phyloP scores from a whole-genome alignment of 176 grass and related monocot genomes.

The Aegilops speltoides region DNA sequence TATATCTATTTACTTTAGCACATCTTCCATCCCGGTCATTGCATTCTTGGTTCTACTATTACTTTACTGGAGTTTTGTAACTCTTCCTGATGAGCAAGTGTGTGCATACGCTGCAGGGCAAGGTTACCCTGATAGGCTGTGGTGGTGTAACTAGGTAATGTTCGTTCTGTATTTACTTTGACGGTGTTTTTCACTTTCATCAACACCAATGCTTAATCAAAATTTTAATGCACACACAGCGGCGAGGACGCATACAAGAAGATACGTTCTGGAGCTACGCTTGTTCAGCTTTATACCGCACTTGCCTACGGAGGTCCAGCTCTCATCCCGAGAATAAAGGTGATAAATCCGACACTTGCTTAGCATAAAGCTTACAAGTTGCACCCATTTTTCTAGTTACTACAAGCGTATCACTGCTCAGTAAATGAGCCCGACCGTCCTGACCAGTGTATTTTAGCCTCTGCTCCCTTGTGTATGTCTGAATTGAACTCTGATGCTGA shows the following conservation, averaged over 20 bases:
- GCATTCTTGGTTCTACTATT: conserved; percentile 4
- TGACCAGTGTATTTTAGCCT: neutral
- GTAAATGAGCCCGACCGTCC: neutral
- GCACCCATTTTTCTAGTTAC: neutral
- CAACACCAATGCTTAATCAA: conserved; percentile 9
- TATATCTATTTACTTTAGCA: conserved; percentile 11
- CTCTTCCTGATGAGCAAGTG: neutral
- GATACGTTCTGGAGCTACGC: conserved; percentile 83
- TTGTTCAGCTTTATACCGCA: conserved; percentile 90
- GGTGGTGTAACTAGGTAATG: conserved; percentile 88
- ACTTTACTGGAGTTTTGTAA: neutral
- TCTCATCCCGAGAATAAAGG: conserved; percentile 93
- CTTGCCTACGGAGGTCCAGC: conserved; percentile 89
- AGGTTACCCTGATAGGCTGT: conserved; percentile 87
- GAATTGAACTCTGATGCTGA: conserved; percentile 15
- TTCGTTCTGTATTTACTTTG: conserved; percentile 1
- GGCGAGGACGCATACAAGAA: conserved; percentile 99
- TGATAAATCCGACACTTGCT: conserved; percentile 22
- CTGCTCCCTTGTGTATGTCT: neutral
- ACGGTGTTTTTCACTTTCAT: neutral
- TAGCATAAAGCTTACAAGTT: neutral
- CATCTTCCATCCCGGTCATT: conserved; percentile 12
- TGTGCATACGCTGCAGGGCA: conserved; percentile 63
- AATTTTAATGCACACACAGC: conserved; percentile 27
- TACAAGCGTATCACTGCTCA: neutral